These are phyloP conservation scores for Lotmaria passim DNA, from an alignment of 208 protist species.

Conservation along the genomic window DNA sequence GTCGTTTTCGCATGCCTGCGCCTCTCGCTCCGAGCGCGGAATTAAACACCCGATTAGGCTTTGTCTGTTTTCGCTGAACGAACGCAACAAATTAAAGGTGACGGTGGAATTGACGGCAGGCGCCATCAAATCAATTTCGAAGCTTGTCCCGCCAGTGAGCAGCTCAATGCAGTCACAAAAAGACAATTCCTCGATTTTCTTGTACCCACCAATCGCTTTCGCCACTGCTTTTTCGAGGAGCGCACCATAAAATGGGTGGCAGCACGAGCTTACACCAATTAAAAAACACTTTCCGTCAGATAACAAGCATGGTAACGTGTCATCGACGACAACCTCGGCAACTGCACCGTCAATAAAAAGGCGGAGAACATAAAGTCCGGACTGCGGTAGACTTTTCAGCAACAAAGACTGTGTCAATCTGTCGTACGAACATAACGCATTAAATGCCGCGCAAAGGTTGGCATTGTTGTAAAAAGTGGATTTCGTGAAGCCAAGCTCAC, in stretches of 20 bases:
- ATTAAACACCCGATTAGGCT: constrained; percentile 23
- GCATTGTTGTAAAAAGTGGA: constrained; percentile 53
- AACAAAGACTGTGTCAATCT: constrained; percentile 10
- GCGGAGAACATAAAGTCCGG: constrained; percentile 33
- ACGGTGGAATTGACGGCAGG: background rate
- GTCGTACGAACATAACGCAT: constrained; percentile 40
- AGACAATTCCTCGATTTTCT: constrained; percentile 46
- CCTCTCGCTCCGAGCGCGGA: constrained; percentile 18
- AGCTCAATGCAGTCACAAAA: constrained; percentile 53
- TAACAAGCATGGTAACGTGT: constrained; percentile 50
- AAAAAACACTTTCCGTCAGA: constrained; percentile 16
- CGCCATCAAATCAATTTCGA: constrained; percentile 45
- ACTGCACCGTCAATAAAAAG: constrained; percentile 37
- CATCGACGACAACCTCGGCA: constrained; percentile 62
- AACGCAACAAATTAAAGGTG: constrained; percentile 27
- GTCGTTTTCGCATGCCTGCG: constrained; percentile 18
- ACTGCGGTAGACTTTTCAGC: background rate
- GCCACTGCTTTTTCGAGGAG: constrained; percentile 78
- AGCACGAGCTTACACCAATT: constrained; percentile 44
- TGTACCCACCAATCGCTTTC: constrained; percentile 66
- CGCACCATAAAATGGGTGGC: constrained; percentile 59
- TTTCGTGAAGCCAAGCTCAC: constrained; percentile 8
- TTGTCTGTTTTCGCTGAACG: constrained; percentile 22
- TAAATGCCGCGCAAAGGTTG: constrained; percentile 57
- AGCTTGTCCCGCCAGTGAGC: constrained; percentile 66